Evolutionary conservation across 2,329 filamentous ascomycete species (phyloP).

Genomic region (Aspergillus candidus): DNA sequence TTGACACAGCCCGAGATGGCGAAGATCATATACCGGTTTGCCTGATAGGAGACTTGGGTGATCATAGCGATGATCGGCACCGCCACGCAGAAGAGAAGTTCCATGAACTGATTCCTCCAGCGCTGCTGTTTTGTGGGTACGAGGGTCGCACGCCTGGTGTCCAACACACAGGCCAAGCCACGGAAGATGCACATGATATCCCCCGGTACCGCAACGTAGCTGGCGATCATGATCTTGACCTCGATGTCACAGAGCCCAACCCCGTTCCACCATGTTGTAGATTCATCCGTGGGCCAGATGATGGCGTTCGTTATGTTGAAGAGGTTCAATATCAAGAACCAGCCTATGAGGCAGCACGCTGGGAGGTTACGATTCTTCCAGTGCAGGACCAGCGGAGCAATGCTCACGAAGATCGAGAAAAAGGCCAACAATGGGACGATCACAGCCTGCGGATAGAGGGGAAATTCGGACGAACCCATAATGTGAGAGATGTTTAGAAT

Average conservation of each 20-base stretch:
- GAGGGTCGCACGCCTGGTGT: constrained; percentile 51
- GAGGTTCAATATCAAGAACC: constrained; percentile 52
- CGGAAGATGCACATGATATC: constrained; percentile 54
- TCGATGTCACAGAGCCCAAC: constrained; percentile 59
- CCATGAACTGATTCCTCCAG: constrained; percentile 43
- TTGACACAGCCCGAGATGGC: constrained; percentile 55
- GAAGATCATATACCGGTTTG: constrained; percentile 52
- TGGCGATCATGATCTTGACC: constrained; percentile 51
- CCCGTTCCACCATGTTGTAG: constrained; percentile 53
- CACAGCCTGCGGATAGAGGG: constrained; percentile 28
- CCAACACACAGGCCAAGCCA: constrained; percentile 54
- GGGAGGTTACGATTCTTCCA: constrained; percentile 56
- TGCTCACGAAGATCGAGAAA: constrained; percentile 47
- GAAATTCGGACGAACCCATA: constrained; percentile 4
- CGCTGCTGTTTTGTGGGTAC: constrained; percentile 46
- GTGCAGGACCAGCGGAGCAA: constrained; percentile 57
- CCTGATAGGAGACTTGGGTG: constrained; percentile 56
- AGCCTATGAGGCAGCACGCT: constrained; percentile 51
- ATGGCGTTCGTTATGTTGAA: constrained; percentile 57
- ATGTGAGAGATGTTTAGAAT: background rate
- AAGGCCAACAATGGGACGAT: constrained; percentile 46
- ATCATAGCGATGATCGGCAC: constrained; percentile 52
- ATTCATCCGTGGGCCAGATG: constrained; percentile 58
- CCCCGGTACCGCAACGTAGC: constrained; percentile 48
- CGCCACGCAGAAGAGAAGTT: constrained; percentile 51